Conservation (phyloP, 495 filamentous ascomycete species). For the Lasiosphaeriaceae sp. region DNA sequence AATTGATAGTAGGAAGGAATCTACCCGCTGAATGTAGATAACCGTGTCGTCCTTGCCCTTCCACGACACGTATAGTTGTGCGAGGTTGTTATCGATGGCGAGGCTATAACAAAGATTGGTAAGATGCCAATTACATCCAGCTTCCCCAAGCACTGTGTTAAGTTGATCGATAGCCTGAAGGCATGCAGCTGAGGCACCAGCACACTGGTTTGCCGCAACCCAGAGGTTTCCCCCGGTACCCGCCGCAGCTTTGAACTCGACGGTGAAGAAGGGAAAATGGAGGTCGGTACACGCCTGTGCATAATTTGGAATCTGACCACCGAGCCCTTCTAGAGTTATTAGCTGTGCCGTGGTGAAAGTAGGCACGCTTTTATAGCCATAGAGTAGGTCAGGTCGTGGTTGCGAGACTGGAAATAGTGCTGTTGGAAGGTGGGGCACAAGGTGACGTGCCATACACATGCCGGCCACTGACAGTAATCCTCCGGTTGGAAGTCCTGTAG, state of each 20-base stretch:
- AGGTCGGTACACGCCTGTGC: constrained; percentile 3
- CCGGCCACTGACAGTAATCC: background rate
- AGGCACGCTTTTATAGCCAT: background rate
- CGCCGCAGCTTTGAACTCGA: constrained; percentile 7
- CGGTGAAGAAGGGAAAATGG: constrained; percentile 9
- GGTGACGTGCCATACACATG: constrained; percentile 1
- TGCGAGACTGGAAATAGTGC: constrained; percentile 1
- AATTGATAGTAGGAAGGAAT: too few relatives aligned
- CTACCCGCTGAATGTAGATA: too few relatives aligned
- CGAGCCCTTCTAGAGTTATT: background rate
- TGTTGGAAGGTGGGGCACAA: background rate
- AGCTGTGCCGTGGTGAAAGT: constrained; percentile 5
- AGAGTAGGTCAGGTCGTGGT: constrained; percentile 4
- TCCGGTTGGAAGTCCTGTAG: background rate
- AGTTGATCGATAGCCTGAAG: constrained; percentile 1
- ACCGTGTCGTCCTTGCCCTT: too few relatives aligned
- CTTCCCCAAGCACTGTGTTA: background rate
- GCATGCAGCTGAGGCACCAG: constrained; percentile 1
- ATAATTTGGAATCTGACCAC: constrained; percentile 4
- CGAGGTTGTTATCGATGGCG: constrained; percentile 8
- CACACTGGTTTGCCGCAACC: constrained; percentile 9
- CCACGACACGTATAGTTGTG: constrained; percentile 6
- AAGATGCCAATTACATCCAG: background rate
- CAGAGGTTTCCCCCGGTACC: constrained; percentile 8
- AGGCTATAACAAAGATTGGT: constrained; percentile 6